Evolutionary conservation across 2,329 filamentous ascomycete genomes (phyloP).

Genomic region (Hypoxylon sp.): DNA sequence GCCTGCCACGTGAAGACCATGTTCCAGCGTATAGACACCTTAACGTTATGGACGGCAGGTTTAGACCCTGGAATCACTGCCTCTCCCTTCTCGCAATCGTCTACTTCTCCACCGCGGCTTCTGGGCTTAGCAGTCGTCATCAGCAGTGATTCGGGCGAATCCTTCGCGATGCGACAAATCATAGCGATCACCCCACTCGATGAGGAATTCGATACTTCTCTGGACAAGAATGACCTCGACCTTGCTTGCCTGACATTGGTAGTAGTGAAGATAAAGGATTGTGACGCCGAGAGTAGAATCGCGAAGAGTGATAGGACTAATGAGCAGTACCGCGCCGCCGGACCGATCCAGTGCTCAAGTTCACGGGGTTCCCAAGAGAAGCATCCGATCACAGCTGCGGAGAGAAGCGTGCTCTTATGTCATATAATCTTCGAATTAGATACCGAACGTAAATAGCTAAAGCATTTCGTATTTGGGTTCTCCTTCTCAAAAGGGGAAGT

Average conservation of each 20-base stretch:
- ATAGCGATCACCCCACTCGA: slow-evolving; percentile 40
- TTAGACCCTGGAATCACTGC: too few species aligned
- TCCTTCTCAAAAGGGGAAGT: too few species aligned
- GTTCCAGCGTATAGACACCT: slow-evolving; percentile 49
- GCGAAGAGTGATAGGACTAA: slow-evolving; percentile 50
- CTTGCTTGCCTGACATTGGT: too few species aligned
- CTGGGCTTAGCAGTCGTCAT: too few species aligned
- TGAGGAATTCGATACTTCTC: too few species aligned
- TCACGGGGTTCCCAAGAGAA: slow-evolving; percentile 49
- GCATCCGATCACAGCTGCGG: slow-evolving; percentile 50
- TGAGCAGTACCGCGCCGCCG: slow-evolving; percentile 47
- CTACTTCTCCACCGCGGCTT: too few species aligned
- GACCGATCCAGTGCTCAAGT: slow-evolving; percentile 48
- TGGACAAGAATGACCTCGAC: too few species aligned
- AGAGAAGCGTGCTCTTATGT: slow-evolving; percentile 48
- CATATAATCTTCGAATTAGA: too few species aligned
- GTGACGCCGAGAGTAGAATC: slow-evolving; percentile 50
- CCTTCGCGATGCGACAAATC: slow-evolving; percentile 38
- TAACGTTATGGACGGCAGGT: too few species aligned
- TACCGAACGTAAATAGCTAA: too few species aligned
- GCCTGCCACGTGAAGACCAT: slow-evolving; percentile 54
- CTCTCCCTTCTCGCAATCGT: slow-evolving; percentile 3
- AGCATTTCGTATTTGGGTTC: too few species aligned
- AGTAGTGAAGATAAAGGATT: slow-evolving; percentile 51
- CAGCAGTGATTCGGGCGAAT: too few species aligned